Evolutionary conservation across 176 grass and related monocot species (phyloP).

Genomic region (Aegilops speltoides): DNA sequence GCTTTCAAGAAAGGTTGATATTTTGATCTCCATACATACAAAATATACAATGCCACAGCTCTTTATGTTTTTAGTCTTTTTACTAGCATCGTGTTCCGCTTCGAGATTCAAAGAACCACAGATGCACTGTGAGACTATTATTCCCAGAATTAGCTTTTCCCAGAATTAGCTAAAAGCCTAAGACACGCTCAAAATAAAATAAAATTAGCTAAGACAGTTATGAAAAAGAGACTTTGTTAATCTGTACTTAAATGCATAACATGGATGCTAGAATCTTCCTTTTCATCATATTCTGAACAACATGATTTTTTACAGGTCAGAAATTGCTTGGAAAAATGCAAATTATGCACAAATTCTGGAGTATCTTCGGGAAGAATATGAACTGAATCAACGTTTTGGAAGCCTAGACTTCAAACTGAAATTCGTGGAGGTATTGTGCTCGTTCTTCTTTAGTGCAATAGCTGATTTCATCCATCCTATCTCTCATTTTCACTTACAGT

Average conservation of each 20-base stretch:
- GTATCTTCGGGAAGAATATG: slow-evolving; percentile 86
- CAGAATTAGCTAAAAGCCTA: background rate
- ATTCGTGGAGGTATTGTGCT: slow-evolving; percentile 76
- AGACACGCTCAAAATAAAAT: background rate
- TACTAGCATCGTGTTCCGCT: background rate
- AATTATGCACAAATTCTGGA: slow-evolving; percentile 93
- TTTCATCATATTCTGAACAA: background rate
- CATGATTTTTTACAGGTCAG: slow-evolving; percentile 48
- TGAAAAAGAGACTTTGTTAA: background rate
- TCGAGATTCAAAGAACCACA: background rate
- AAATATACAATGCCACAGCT: background rate
- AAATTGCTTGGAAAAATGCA: slow-evolving; percentile 98
- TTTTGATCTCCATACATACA: background rate
- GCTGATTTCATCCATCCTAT: background rate
- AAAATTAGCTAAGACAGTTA: background rate
- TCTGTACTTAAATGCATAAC: slow-evolving; percentile 8
- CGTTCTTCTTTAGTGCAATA: slow-evolving; percentile 15
- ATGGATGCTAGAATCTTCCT: background rate
- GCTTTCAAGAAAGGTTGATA: slow-evolving; percentile 23
- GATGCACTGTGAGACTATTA: background rate
- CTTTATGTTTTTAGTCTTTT: background rate
- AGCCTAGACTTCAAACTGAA: slow-evolving; percentile 94
- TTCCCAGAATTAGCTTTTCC: background rate
- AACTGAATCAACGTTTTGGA: slow-evolving; percentile 86
- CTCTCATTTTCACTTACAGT: background rate